Percentiles rank a stretch among this genome's conserved stretches.
Conservation (phyloP, 2,329 filamentous ascomycete genomes). For the Claviceps sp. region DNA sequence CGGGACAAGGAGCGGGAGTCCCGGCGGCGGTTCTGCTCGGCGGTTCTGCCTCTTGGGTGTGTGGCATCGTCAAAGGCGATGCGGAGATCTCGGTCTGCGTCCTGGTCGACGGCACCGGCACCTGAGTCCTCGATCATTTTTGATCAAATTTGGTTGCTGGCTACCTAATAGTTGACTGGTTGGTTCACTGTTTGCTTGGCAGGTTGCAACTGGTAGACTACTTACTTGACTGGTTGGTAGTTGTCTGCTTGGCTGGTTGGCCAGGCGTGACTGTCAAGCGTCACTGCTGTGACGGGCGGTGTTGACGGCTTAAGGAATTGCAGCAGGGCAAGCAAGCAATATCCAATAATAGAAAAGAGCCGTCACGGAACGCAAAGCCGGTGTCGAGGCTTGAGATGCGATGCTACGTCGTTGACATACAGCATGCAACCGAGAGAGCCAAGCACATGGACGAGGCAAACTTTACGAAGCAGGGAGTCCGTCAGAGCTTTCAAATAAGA, state of each 20-base stretch:
- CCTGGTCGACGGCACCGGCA: constrained; percentile 10
- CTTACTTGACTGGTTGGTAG: too few species aligned
- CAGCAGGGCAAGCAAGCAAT: background rate
- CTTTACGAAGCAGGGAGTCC: background rate
- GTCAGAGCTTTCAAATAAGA: constrained; percentile 1
- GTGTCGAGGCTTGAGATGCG: constrained; percentile 1
- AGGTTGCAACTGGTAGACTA: too few species aligned
- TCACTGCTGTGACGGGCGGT: background rate
- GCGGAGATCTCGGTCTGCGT: constrained; percentile 12
- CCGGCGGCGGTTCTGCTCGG: constrained; percentile 3
- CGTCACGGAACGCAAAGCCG: background rate
- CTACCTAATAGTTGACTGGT: background rate
- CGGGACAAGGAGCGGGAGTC: constrained; percentile 11
- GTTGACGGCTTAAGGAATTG: background rate
- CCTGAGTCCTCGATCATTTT: constrained; percentile 10
- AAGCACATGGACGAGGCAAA: background rate
- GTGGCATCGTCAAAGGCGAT: constrained; percentile 14
- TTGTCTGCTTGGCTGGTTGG: background rate
- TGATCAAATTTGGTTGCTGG: too few species aligned
- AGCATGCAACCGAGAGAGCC: background rate
- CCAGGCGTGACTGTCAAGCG: background rate
- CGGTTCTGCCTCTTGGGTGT: constrained; percentile 10
- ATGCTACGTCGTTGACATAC: constrained; percentile 2
- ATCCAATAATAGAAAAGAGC: background rate
- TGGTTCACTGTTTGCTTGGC: background rate